phyloP scores from a whole-genome alignment of 1,139 yeast genomes.

The Meyerozyma sp. region DNA sequence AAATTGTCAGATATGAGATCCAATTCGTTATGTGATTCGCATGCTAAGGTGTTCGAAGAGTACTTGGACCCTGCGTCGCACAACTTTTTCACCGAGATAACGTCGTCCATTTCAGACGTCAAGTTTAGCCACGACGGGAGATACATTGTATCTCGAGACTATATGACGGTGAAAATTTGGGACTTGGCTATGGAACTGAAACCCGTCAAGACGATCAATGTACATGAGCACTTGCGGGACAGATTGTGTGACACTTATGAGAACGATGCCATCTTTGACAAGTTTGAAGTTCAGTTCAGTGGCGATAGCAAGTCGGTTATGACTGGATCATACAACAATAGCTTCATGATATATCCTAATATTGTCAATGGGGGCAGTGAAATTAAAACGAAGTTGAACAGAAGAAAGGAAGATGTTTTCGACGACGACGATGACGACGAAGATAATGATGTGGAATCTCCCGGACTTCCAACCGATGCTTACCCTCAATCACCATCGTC shows the following conservation, averaged over 20 bases:
- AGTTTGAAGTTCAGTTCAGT: slow-evolving; percentile 91
- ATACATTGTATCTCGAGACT: slow-evolving; percentile 92
- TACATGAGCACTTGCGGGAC: slow-evolving; percentile 92
- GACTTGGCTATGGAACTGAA: slow-evolving; percentile 95
- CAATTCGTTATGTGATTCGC: slow-evolving; percentile 88
- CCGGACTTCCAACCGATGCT: slow-evolving; percentile 16
- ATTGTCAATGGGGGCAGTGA: slow-evolving; percentile 35
- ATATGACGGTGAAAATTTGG: slow-evolving; percentile 97
- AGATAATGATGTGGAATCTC: slow-evolving; percentile 8
- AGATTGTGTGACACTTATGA: slow-evolving; percentile 96
- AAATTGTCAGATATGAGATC: slow-evolving; percentile 96
- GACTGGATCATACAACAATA: slow-evolving; percentile 97
- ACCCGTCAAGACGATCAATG: slow-evolving; percentile 90
- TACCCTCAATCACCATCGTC: slow-evolving; percentile 34
- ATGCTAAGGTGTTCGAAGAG: slow-evolving; percentile 87
- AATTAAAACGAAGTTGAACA: slow-evolving; percentile 14
- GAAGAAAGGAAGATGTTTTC: slow-evolving; percentile 6
- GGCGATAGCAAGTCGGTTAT: slow-evolving; percentile 91
- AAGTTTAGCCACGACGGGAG: slow-evolving; percentile 90
- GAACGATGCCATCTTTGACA: slow-evolving; percentile 96
- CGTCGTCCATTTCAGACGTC: slow-evolving; percentile 90
- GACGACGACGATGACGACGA: slow-evolving; percentile 5
- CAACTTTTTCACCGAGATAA: slow-evolving; percentile 95
- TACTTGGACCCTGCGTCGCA: slow-evolving; percentile 90
- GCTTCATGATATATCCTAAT: slow-evolving; percentile 94